Evolutionary conservation across 805 yeast genomes (phyloP), one percentile per base, ranked within the genome.

Genomic region (Saccharomycopsis malanga): DNA sequence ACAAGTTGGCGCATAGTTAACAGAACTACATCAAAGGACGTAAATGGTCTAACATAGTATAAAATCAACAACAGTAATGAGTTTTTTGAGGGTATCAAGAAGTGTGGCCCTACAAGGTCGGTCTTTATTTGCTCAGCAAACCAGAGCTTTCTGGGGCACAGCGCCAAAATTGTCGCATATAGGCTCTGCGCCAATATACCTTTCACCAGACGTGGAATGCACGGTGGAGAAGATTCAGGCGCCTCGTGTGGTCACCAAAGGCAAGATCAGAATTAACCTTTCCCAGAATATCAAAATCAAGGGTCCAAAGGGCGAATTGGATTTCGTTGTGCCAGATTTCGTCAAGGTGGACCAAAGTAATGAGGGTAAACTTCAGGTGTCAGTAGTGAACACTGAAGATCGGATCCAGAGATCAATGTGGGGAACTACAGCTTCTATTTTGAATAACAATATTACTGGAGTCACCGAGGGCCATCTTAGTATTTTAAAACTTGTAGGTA

Each of bases 381-480:
- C 67, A 1, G 86, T 89, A n/a, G 66, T 68, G 34, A 74, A 81
- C 56, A 70, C 79, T 3, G 58, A 61, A 1, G 67, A 74, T 56
- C 81, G 77, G 59, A 69, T 76, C 45, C 98, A 93, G 68, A 77
- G 83, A 54, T 70, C 94, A 17, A 78, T 93, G 76, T 93, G 98
- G 98, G 99, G 98, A 15, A 93, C 98, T 4, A 74, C 83, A 44
- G 77, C 98, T 61, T 74, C 94, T 0, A 70, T 82, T 49, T 62
- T 93, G 41, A 77, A 80, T 58, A 91, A 91, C 66, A 76, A 83
- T 56, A 73, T 91, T 24, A 70, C 76, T 32, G 99, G 99, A 44
- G 95, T 88, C 34, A 79, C 87, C 35, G 98, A 89, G 57, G 98
- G 98, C 12, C 98, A 93, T 62, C 66, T 87, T 52, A 79, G 93